Percentiles rank a stretch among this genome's conserved stretches.
Evolutionary conservation across 1,284 basidiomycete species (phyloP).

Genomic region (Boletus mariae): DNA sequence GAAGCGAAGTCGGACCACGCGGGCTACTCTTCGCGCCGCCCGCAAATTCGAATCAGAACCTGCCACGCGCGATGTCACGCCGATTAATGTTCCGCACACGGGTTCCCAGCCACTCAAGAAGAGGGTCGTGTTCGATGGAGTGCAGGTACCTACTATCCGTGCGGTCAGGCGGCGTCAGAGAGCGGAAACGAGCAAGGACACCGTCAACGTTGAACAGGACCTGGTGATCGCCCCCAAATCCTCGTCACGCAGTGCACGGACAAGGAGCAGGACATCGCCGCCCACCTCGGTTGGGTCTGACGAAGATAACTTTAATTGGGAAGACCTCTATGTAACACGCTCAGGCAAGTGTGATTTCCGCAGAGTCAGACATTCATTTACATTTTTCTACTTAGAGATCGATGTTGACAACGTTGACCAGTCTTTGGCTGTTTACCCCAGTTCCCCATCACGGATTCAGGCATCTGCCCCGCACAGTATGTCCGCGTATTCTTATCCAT

Average conservation of each 20-base stretch:
- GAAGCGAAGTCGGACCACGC: slow-evolving; percentile 21
- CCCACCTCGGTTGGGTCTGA: slow-evolving; percentile 11
- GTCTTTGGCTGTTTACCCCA: slow-evolving; percentile 9
- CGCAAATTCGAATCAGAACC: slow-evolving; percentile 28
- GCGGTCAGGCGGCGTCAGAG: slow-evolving; percentile 8
- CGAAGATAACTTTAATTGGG: slow-evolving; percentile 36
- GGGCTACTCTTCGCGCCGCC: slow-evolving; percentile 9
- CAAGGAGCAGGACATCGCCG: not conserved
- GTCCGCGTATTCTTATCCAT: not conserved
- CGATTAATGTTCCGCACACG: slow-evolving; percentile 12
- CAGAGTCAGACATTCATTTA: not conserved
- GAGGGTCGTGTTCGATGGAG: slow-evolving; percentile 26
- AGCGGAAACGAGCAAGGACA: not conserved
- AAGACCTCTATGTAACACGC: slow-evolving; percentile 21
- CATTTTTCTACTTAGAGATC: slow-evolving; percentile 14
- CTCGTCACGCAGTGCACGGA: not conserved
- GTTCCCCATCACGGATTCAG: slow-evolving; percentile 5
- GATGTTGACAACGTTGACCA: slow-evolving; percentile 15
- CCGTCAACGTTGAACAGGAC: not conserved
- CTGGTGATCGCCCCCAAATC: not conserved
- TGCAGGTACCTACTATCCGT: slow-evolving; percentile 24
- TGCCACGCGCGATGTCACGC: slow-evolving; percentile 19
- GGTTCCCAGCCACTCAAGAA: slow-evolving; percentile 22
- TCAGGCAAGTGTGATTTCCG: slow-evolving; percentile 21
- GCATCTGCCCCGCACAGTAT: slow-evolving; percentile 7